A percentile compares a stretch with the other conserved stretches of the same genome.
Conservation (phyloP, 345 rosid genomes). For the Adansonia digitata region DNA sequence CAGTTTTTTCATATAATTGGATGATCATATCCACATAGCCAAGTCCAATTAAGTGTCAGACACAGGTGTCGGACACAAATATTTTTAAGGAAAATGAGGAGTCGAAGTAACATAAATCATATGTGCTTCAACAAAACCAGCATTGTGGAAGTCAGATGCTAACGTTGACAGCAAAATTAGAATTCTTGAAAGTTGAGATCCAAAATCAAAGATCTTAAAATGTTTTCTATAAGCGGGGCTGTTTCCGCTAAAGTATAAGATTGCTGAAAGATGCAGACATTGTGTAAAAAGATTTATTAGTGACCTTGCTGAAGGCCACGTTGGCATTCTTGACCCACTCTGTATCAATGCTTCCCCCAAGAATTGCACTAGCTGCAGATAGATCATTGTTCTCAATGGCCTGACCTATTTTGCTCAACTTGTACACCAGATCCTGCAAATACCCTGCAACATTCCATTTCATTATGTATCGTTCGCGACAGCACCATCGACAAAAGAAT, state of each 20-base stretch:
- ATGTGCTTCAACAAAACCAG: neutral
- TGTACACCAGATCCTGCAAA: slow-evolving; percentile 83
- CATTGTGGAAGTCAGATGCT: neutral
- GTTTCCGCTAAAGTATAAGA: neutral
- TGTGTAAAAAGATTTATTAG: neutral
- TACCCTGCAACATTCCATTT: slow-evolving; percentile 48
- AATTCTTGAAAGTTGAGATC: neutral
- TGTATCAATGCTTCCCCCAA: slow-evolving; percentile 54
- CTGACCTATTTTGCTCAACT: slow-evolving; percentile 86
- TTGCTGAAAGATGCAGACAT: neutral
- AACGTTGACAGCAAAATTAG: neutral
- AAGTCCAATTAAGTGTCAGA: too few relatives aligned
- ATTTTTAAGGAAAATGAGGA: too few relatives aligned
- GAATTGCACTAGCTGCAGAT: slow-evolving; percentile 59
- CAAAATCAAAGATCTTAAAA: neutral
- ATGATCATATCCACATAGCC: too few relatives aligned
- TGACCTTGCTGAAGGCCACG: slow-evolving; percentile 69
- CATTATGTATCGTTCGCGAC: neutral
- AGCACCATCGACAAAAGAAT: neutral
- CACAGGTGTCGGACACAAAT: too few relatives aligned
- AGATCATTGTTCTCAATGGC: slow-evolving; percentile 86
- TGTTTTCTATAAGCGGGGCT: neutral
- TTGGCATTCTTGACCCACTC: slow-evolving; percentile 78
- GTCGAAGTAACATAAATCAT: too few relatives aligned
- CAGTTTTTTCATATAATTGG: too few relatives aligned